A percentile compares a stretch with the other conserved stretches of the same genome.
These are phyloP conservation scores for Ophiostoma sp. DNA, from an alignment of 2,329 filamentous ascomycete species.

Conservation along the genomic window DNA sequence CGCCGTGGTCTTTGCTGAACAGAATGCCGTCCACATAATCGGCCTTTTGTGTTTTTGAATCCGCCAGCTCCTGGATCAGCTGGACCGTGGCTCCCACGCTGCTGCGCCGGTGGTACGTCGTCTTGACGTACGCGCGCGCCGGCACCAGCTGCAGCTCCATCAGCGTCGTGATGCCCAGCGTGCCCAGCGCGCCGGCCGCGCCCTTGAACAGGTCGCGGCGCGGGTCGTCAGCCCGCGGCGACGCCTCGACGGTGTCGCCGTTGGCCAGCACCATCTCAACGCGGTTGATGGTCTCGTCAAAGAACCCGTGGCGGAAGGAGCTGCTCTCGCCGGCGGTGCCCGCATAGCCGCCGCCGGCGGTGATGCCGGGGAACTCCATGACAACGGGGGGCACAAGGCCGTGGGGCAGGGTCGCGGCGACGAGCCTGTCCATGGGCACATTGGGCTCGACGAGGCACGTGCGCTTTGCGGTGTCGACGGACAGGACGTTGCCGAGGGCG, in stretches of 20 bases:
- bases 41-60: neutral
- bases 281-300: slow-evolving; percentile 57
- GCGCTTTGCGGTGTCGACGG: slow-evolving; percentile 50
- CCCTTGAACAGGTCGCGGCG: slow-evolving; percentile 58
- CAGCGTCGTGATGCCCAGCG: slow-evolving; percentile 61
- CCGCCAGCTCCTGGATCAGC: slow-evolving; percentile 37
- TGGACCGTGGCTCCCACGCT: slow-evolving; percentile 46
- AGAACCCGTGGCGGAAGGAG: slow-evolving; percentile 66
- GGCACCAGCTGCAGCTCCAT: slow-evolving; percentile 59
- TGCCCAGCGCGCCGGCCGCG: slow-evolving; percentile 63
- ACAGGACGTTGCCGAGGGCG: slow-evolving; percentile 57
- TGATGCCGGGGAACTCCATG: slow-evolving; percentile 74
- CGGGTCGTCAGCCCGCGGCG: slow-evolving; percentile 31
- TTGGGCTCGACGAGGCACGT: slow-evolving; percentile 70
- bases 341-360: slow-evolving; percentile 64
- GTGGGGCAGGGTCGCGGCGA: slow-evolving; percentile 59
- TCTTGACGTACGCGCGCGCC: slow-evolving; percentile 56
- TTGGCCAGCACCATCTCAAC: slow-evolving; percentile 67
- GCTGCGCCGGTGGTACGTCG: slow-evolving; percentile 54
- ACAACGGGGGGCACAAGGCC: slow-evolving; percentile 65
- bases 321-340: slow-evolving; percentile 67
- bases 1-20: slow-evolving; percentile 56
- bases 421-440: slow-evolving; percentile 67
- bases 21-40: slow-evolving; percentile 73
- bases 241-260: slow-evolving; percentile 55